These are phyloP conservation scores for Canna indica DNA, from an alignment of 176 grass and related monocot genomes.

Conservation along the genomic window DNA sequence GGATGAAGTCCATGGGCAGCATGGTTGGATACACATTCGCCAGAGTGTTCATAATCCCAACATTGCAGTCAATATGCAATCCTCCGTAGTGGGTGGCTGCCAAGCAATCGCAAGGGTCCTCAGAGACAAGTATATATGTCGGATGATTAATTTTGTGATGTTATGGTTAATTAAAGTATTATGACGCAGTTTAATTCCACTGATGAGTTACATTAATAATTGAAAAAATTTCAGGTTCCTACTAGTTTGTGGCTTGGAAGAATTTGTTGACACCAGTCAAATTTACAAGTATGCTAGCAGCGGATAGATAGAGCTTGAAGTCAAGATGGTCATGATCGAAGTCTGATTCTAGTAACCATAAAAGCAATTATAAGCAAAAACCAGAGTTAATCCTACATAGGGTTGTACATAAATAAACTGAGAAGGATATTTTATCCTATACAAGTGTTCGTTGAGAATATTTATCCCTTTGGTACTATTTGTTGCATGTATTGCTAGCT, in stretches of 20 bases:
- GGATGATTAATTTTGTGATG: background rate
- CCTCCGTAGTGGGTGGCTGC: conserved; percentile 44
- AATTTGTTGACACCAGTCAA: conserved; percentile 41
- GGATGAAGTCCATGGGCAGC: conserved; percentile 26
- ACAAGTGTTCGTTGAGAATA: too few species aligned
- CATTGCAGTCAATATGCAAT: conserved; percentile 64
- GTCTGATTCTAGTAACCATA: too few species aligned
- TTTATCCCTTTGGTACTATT: too few species aligned
- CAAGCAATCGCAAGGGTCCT: conserved; percentile 45
- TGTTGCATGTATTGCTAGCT: too few species aligned
- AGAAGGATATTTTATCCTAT: too few species aligned
- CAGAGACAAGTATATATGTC: conserved; percentile 28
- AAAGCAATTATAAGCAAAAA: too few species aligned
- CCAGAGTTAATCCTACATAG: too few species aligned
- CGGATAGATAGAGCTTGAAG: background rate
- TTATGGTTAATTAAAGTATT: background rate
- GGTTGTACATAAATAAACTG: too few species aligned
- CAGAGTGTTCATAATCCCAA: conserved; percentile 85
- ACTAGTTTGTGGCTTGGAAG: conserved; percentile 39
- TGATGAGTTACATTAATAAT: background rate
- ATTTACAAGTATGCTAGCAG: conserved; percentile 24
- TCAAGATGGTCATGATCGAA: too few species aligned
- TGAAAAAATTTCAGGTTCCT: conserved; percentile 31
- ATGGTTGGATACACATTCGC: conserved; percentile 58
- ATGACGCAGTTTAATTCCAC: background rate